Evolutionary conservation across 768 basidiomycete species (phyloP), one percentile per base, ranked within the genome.

Genomic region (Suillus brevipes): DNA sequence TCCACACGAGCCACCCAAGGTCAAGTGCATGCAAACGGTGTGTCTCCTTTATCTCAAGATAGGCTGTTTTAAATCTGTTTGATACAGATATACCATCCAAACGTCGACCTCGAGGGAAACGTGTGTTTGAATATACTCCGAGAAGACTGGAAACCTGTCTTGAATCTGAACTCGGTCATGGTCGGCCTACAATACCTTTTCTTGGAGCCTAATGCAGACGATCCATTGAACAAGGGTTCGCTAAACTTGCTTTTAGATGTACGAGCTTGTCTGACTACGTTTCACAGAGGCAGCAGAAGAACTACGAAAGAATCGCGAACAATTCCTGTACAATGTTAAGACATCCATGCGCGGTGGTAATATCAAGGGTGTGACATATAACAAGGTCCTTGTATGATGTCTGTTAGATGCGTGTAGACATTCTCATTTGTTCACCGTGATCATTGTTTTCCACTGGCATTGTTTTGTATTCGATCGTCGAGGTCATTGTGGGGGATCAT

Each of bases 131-230:
- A 99, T 79, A 98, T 99, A 75, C 85, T 99, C 65, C 88, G 97
- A 75, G 97, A 99, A 82, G 97, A 99, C 80, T 99, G 97, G 97
- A 99, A 99, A 74, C 97, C 97, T 6, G 97, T 99, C 4, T 82
- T 99, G 52, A 99, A 98, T 78, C 83, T 99, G 61, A 98, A 95
- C 76, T 94, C 96, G 37, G 94, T 99, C 68, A 97, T 99, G 94
- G 94, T 99, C 65, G 97, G 97, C 42, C 78, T 99, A 64, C 97
- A 99, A 77, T 99, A 98, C 74, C 86, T 99, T 61, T 99, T 99
- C 85, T 83, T 99, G 64, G 97, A 99, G 78, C 97, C 97, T 16
- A 99, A 99, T 72, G 92, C 97, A 45, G 97, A 99, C 71, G 97
- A 99, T 78, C 97, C 97, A 18, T 75, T 99, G 73, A 99, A 99